Conservation (phyloP, 768 basidiomycete genomes). For the Suillus clintonianus region DNA sequence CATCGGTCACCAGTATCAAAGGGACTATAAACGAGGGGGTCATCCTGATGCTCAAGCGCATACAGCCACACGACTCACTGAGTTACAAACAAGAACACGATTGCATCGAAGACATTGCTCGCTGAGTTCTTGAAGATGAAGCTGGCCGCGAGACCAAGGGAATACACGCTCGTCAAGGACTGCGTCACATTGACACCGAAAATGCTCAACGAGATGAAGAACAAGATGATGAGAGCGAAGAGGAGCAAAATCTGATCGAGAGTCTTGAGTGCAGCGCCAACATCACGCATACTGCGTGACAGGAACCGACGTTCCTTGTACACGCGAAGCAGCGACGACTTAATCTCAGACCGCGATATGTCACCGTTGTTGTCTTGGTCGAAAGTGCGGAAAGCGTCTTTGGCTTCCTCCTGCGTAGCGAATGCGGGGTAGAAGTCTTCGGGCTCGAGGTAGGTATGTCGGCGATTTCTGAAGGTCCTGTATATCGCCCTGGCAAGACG, state of each 20-base stretch:
- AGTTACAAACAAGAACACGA: slow-evolving; percentile 82
- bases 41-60: slow-evolving; percentile 5
- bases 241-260: slow-evolving; percentile 65
- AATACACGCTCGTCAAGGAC: slow-evolving; percentile 72
- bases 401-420: slow-evolving; percentile 52
- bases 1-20: slow-evolving; percentile 85
- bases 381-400: slow-evolving; percentile 72
- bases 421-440: slow-evolving; percentile 75
- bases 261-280: slow-evolving; percentile 63
- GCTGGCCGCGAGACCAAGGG: slow-evolving; percentile 70
- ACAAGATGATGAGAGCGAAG: slow-evolving; percentile 62
- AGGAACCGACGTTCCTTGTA: slow-evolving; percentile 82
- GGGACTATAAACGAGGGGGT: slow-evolving; percentile 44
- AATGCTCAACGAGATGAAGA: slow-evolving; percentile 73
- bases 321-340: slow-evolving; percentile 62
- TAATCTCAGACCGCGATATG: slow-evolving; percentile 74
- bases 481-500: slow-evolving; percentile 71
- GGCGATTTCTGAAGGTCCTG: slow-evolving; percentile 55
- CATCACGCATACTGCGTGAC: slow-evolving; percentile 76
- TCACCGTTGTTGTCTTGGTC: slow-evolving; percentile 80
- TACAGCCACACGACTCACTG: slow-evolving; percentile 54
- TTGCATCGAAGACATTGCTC: slow-evolving; percentile 72
- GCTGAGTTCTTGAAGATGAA: slow-evolving; percentile 82
- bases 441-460: slow-evolving; percentile 62
- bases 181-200: slow-evolving; percentile 69